Percentiles rank a stretch among this genome's conserved stretches.
Evolutionary conservation across 192 early-diverging fungal genomes (phyloP).

Genomic region (Backusella psychrophila): DNA sequence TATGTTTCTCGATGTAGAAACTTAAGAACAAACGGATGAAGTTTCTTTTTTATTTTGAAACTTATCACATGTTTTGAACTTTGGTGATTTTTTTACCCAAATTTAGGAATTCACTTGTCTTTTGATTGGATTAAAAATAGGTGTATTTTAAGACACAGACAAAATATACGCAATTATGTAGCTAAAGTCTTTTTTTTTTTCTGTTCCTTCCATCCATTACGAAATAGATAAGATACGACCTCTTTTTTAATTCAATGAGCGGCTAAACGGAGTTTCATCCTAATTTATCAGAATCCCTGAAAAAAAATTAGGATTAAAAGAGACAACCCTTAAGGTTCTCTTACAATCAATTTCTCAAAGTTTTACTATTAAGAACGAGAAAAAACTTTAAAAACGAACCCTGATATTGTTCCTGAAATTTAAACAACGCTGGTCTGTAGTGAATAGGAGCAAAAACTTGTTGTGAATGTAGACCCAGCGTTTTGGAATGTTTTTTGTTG

Average conservation of each 20-base stretch:
- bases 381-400: background rate
- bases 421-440: background rate
- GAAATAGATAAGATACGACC: constrained; percentile 1
- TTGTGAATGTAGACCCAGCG: background rate
- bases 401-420: background rate
- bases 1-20: background rate
- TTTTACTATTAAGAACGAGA: background rate
- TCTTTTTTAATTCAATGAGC: background rate
- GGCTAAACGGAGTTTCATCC: background rate
- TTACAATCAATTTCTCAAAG: background rate
- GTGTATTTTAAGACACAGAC: background rate
- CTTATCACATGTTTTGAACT: background rate
- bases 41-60: background rate
- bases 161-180: background rate
- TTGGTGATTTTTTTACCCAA: background rate
- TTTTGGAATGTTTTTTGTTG: background rate
- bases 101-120: background rate
- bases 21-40: background rate
- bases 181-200: background rate
- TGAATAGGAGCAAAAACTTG: background rate
- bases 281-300: background rate
- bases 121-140: background rate
- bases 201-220: background rate
- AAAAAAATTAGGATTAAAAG: background rate
- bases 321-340: background rate